A percentile compares a stretch with the other conserved stretches of the same genome.
Evolutionary conservation across 2,329 filamentous ascomycete species (phyloP).

Genomic region (Phoma herbarum): DNA sequence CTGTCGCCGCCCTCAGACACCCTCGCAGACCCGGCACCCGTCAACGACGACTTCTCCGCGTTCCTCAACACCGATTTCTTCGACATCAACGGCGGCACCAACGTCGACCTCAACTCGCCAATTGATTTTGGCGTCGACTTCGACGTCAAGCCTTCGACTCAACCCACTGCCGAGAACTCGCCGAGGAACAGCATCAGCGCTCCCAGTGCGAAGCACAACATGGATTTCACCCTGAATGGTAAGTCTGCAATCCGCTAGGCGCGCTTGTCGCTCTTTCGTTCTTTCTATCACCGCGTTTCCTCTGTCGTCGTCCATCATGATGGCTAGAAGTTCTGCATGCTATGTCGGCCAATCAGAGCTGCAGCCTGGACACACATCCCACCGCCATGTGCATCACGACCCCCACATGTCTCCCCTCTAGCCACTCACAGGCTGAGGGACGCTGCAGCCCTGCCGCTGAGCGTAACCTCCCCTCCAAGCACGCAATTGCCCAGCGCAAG

Average conservation of each 20-base stretch:
- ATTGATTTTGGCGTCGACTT: conserved; percentile 44
- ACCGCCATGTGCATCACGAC: conserved; percentile 32
- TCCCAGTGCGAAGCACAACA: conserved; percentile 35
- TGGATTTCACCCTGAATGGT: conserved; percentile 50
- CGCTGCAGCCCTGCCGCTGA: conserved; percentile 34
- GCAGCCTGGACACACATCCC: conserved; percentile 11
- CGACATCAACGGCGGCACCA: conserved; percentile 66
- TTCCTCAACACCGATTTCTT: conserved; percentile 70
- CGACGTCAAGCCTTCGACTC: conserved; percentile 32
- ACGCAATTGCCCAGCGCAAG: conserved; percentile 45
- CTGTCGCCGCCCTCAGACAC: conserved; percentile 58
- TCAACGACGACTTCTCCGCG: conserved; percentile 58
- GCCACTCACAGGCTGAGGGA: conserved; percentile 36
- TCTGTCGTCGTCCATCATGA: conserved; percentile 20
- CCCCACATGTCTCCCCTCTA: conserved; percentile 38
- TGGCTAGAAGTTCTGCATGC: conserved; percentile 26
- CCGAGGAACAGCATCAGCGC: conserved; percentile 27
- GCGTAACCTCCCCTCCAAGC: conserved; percentile 40
- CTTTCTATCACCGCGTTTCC: conserved; percentile 1
- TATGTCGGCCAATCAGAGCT: conserved; percentile 34
- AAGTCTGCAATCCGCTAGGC: conserved; percentile 33
- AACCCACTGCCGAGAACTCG: conserved; percentile 25
- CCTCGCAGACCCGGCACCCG: conserved; percentile 51
- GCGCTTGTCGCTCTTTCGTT: conserved; percentile 11
- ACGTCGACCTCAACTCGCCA: conserved; percentile 37